Percentiles rank a stretch among this genome's conserved stretches.
These are phyloP conservation scores for Trichoderma gracile DNA, from an alignment of 2,329 filamentous ascomycete genomes.

Conservation along the genomic window DNA sequence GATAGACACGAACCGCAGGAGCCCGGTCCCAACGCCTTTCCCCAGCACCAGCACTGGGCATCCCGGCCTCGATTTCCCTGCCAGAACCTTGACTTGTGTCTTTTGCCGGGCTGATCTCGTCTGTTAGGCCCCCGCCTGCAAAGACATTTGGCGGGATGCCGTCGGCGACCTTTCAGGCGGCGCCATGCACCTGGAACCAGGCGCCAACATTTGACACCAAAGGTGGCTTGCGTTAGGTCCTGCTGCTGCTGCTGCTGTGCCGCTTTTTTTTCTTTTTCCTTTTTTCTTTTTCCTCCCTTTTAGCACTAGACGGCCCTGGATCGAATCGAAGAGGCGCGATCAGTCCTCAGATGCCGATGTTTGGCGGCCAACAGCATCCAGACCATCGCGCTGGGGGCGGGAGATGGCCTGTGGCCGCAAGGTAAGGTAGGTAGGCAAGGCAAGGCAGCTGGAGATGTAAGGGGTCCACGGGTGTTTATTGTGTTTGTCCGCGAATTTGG, in stretches of 20 bases:
- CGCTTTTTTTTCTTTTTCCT: too few relatives aligned
- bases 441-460: too few relatives aligned
- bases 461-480: too few relatives aligned
- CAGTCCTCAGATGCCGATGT: background rate
- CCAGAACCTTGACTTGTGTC: too few relatives aligned
- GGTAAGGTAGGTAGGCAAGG: too few relatives aligned
- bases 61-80: background rate
- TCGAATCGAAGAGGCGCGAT: background rate
- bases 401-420: background rate
- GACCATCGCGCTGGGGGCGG: background rate
- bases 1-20: background rate
- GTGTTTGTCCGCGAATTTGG: too few relatives aligned
- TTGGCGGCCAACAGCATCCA: background rate
- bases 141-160: too few relatives aligned
- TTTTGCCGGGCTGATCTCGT: conserved; percentile 7
- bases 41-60: conserved; percentile 12
- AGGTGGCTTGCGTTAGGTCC: conserved; percentile 5
- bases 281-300: too few relatives aligned
- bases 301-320: too few relatives aligned
- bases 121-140: conserved; percentile 5
- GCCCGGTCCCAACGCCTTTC: background rate
- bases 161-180: background rate
- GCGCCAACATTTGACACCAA: conserved; percentile 11
- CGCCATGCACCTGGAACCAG: conserved; percentile 14
- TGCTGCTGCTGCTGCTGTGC: background rate